Evolutionary conservation across 768 basidiomycete species (phyloP), one percentile per base, ranked within the genome.

Genomic region (Tephrocybe sp.): DNA sequence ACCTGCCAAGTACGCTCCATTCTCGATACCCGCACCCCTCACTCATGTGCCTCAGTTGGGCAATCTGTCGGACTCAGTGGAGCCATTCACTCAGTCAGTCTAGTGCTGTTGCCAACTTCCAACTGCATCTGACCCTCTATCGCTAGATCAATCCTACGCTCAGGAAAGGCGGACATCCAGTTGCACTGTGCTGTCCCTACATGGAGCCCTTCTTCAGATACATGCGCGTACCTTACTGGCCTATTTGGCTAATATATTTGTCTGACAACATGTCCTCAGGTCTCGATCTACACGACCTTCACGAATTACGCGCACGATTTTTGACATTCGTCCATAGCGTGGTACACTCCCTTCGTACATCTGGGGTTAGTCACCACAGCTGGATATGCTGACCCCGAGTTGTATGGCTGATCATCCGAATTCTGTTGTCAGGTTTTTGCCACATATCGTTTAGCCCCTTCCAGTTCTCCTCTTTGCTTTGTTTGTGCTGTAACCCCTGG

Each of bases 181-280:
- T 70, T 88, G 32, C 75, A 83, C 48, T 87, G 86, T 67, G 80
- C 80, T 15, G 73, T 88, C 34, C 86, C 86, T 1, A 88, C 84
- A 24, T 86, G 83, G 79, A 77, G 73, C 23, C 70, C 80, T 12
- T 75, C 79, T 32, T 77, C 78, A 5, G 77, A 82, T 57, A 77
- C 73, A 41, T 85, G 86, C 85, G 63, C 57, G 83, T 66, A n/a
- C n/a, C n/a, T n/a, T n/a, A n/a, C n/a, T n/a, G n/a, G n/a, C n/a
- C n/a, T n/a, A n/a, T 34, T 37, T 39, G 20, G n/a, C 40, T 48
- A 28, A 15, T 38, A 25, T 25, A 17, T 10, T 33, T 36, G 25
- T 10, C 37, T 21, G 21, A 17, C 20, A 18, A 36, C 24, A 23
- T 26, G 38, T 7, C 7, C 20, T 9, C 40, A 87, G 86, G 75